Evolutionary conservation across 495 filamentous ascomycete species (phyloP).

Genomic region (Aspergillus mulundensis): DNA sequence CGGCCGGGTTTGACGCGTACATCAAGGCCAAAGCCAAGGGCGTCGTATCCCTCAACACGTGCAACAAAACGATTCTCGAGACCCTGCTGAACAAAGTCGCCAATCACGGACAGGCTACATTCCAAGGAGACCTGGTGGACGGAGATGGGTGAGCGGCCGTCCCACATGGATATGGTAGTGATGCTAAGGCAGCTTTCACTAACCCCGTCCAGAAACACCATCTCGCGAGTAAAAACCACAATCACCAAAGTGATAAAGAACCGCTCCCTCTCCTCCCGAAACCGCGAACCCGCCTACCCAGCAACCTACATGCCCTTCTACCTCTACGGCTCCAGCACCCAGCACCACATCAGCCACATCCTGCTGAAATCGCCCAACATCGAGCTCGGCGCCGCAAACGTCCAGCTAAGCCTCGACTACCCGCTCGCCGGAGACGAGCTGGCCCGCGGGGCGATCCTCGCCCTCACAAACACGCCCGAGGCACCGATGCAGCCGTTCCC

Average conservation of each 20-base stretch:
- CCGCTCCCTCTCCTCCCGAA: conserved; percentile 23
- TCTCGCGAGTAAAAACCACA: not conserved
- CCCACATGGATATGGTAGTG: too few species aligned
- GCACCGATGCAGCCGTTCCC: too few species aligned
- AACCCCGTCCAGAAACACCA: too few species aligned
- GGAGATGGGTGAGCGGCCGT: too few species aligned
- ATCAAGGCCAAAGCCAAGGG: not conserved
- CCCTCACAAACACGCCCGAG: too few species aligned
- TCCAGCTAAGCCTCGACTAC: not conserved
- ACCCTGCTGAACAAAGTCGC: not conserved
- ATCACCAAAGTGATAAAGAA: conserved; percentile 23
- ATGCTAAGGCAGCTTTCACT: too few species aligned
- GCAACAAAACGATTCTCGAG: not conserved
- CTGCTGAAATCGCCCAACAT: conserved; percentile 22
- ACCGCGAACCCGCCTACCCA: conserved; percentile 33
- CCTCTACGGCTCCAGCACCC: conserved; percentile 33
- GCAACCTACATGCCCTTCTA: conserved; percentile 39
- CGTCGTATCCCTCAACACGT: not conserved
- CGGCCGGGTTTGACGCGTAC: not conserved
- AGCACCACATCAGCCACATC: conserved; percentile 35
- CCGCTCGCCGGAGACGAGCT: not conserved
- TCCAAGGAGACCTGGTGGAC: too few species aligned
- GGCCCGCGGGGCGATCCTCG: too few species aligned
- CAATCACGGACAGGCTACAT: not conserved
- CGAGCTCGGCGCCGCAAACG: conserved; percentile 2